Conservation (phyloP, 2,329 filamentous ascomycete genomes). For the Penicillium paneum region DNA sequence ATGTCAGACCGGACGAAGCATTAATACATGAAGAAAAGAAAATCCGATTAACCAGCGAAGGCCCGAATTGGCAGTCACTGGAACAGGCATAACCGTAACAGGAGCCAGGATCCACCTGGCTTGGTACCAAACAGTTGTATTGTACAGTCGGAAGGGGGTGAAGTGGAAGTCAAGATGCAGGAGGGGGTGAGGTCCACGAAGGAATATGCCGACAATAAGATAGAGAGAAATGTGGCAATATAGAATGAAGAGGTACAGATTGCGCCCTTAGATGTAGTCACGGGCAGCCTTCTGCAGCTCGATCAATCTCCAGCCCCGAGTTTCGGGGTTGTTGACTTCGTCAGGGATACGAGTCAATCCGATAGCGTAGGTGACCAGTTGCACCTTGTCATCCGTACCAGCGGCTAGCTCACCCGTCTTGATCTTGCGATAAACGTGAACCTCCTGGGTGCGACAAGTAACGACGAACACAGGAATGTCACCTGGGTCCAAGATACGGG, state of each 20-base stretch:
- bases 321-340: constrained; percentile 95
- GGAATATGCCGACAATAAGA: constrained; percentile 15
- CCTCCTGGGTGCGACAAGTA: constrained; percentile 93
- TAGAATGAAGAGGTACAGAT: background rate
- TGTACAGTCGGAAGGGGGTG: constrained; percentile 37
- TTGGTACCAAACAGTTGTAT: constrained; percentile 40
- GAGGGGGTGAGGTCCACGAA: constrained; percentile 17
- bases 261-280: constrained; percentile 67
- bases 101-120: constrained; percentile 35
- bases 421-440: constrained; percentile 91
- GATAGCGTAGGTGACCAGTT: constrained; percentile 96
- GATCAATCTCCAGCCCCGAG: constrained; percentile 92
- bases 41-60: constrained; percentile 20
- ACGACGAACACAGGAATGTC: constrained; percentile 86
- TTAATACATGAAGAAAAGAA: constrained; percentile 26
- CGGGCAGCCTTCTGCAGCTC: constrained; percentile 97
- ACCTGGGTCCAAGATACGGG: constrained; percentile 48
- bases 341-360: constrained; percentile 91
- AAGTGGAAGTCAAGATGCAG: constrained; percentile 29
- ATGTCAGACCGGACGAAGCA: constrained; percentile 11
- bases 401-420: constrained; percentile 88
- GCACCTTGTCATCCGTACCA: constrained; percentile 98
- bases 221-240: background rate
- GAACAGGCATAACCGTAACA: constrained; percentile 28
- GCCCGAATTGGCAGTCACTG: constrained; percentile 21